Conservation (phyloP, 2,329 filamentous ascomycete species). For the Neobulgaria alba region DNA sequence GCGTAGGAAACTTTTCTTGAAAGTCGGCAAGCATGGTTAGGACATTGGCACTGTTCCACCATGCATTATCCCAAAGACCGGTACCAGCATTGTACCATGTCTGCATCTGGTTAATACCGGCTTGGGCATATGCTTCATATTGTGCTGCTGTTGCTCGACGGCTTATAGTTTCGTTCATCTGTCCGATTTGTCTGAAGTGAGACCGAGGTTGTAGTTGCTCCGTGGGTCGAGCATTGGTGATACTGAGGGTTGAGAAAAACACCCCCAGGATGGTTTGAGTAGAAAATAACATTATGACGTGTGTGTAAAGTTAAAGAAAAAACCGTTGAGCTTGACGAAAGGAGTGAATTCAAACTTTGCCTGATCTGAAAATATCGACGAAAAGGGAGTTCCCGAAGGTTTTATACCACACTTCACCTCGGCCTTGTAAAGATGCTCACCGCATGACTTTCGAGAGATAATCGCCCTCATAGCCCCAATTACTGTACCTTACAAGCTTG, state of each 20-base stretch:
- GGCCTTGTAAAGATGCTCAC: no score
- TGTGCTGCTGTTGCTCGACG: not conserved
- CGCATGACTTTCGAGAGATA: no score
- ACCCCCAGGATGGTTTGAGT: conserved; percentile 4
- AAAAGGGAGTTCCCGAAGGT: not conserved
- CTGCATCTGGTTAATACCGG: conserved; percentile 41
- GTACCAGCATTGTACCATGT: conserved; percentile 49
- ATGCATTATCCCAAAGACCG: conserved; percentile 56
- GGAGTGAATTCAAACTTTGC: conserved; percentile 1
- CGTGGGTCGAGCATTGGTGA: conserved; percentile 7
- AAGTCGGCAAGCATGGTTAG: conserved; percentile 55
- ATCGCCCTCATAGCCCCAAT: no score
- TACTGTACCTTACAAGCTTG: no score
- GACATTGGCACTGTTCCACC: conserved; percentile 67
- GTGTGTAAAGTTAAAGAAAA: not conserved
- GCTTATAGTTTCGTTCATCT: conserved; percentile 1
- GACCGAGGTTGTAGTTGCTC: conserved; percentile 2
- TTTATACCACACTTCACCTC: no score
- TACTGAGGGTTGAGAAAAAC: conserved; percentile 6
- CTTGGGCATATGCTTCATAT: conserved; percentile 20
- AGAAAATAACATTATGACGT: conserved; percentile 12
- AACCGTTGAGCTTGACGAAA: not conserved
- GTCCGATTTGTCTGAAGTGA: conserved; percentile 1
- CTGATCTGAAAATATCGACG: not conserved
- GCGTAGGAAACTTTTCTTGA: conserved; percentile 19